These are phyloP conservation scores for Sphenostylis stenocarpa DNA, from an alignment of 306 rosid genomes.

Conservation along the genomic window DNA sequence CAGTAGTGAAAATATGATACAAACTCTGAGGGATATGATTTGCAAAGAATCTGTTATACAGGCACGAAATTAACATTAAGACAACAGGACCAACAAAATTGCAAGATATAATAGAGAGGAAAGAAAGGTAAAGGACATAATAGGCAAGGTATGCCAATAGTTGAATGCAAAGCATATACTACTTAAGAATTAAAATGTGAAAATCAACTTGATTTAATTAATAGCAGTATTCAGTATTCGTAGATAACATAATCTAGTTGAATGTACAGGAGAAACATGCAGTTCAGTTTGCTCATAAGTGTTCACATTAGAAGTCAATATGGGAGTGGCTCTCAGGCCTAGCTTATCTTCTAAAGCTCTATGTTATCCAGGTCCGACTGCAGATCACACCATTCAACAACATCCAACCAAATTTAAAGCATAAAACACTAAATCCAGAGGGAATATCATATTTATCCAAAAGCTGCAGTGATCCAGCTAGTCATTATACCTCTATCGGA, in stretches of 20 bases:
- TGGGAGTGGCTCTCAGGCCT: conserved; percentile 7
- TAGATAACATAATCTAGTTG: conserved; percentile 12
- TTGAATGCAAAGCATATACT: conserved; percentile 4
- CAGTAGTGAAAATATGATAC: conserved; percentile 95
- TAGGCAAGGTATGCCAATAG: conserved; percentile 10
- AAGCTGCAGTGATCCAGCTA: conserved; percentile 16
- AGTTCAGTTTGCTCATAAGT: background rate
- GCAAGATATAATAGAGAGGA: background rate
- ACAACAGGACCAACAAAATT: conserved; percentile 17
- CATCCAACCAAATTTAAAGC: conserved; percentile 21
- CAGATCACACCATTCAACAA: conserved; percentile 11
- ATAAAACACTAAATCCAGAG: conserved; percentile 10
- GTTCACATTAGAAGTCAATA: conserved; percentile 2
- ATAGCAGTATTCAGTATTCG: background rate
- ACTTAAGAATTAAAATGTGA: background rate
- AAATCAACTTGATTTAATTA: background rate
- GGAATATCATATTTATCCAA: conserved; percentile 21
- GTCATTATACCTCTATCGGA: conserved; percentile 76
- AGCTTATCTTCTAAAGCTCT: conserved; percentile 7
- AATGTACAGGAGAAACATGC: background rate
- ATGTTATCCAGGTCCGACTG: conserved; percentile 12
- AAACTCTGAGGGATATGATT: conserved; percentile 88
- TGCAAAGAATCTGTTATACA: conserved; percentile 82
- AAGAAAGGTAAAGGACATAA: background rate
- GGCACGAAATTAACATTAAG: conserved; percentile 33